Conservation (phyloP, 805 yeast genomes). For the Phaffomyces opuntiae region DNA sequence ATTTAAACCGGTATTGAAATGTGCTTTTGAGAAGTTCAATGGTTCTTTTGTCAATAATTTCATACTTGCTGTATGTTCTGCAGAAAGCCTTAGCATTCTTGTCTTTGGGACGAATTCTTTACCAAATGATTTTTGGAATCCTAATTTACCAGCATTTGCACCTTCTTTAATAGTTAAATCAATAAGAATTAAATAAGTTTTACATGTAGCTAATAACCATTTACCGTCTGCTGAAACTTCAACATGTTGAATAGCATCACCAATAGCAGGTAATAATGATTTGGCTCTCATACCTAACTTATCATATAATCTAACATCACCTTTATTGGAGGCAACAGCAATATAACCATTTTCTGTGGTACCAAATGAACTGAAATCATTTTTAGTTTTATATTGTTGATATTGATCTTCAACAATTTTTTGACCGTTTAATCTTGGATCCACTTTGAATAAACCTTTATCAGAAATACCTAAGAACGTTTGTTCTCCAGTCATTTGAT, state of each 20-base stretch:
- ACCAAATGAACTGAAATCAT: constrained; percentile 26
- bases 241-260: constrained; percentile 62
- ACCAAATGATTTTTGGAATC: constrained; percentile 60
- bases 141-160: constrained; percentile 49
- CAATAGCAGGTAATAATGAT: constrained; percentile 74
- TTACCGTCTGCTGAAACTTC: constrained; percentile 75
- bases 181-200: constrained; percentile 59
- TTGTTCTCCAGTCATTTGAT: constrained; percentile 67
- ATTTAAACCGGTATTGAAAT: constrained; percentile 66
- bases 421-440: constrained; percentile 60
- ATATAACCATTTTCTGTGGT: constrained; percentile 69
- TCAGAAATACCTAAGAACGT: constrained; percentile 65
- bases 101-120: constrained; percentile 64
- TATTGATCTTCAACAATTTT: constrained; percentile 53
- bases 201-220: constrained; percentile 78
- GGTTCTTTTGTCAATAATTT: constrained; percentile 39
- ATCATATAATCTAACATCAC: constrained; percentile 72
- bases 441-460: constrained; percentile 65
- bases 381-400: constrained; percentile 44
- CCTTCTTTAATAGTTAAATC: constrained; percentile 62
- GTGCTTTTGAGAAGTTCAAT: constrained; percentile 61
- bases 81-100: constrained; percentile 55
- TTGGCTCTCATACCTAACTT: constrained; percentile 69
- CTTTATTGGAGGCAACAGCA: constrained; percentile 70
- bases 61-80: constrained; percentile 67